A percentile compares a stretch with the other conserved stretches of the same genome.
Conservation (phyloP, 768 basidiomycete species). For the Boletus barrowsii region DNA sequence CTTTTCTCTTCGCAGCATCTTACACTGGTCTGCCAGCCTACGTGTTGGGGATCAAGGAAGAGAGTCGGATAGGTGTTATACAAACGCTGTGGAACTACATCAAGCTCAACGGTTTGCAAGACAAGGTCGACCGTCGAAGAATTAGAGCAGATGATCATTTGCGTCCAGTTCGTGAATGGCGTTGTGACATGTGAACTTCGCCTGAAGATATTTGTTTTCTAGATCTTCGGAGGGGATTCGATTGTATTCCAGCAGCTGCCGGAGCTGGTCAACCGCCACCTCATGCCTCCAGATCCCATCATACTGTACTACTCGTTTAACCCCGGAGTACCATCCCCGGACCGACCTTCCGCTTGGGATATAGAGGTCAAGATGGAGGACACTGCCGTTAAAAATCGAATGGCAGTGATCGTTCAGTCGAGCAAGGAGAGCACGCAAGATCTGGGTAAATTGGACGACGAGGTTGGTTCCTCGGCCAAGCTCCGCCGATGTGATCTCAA, state of each 20-base stretch:
- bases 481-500: conserved; percentile 17
- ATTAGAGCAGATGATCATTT: conserved; percentile 69
- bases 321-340: conserved; percentile 58
- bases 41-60: conserved; percentile 79
- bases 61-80: conserved; percentile 75
- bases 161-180: conserved; percentile 47
- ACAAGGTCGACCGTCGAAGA: conserved; percentile 72
- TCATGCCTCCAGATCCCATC: conserved; percentile 76
- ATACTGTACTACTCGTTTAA: conserved; percentile 75
- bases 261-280: conserved; percentile 78
- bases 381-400: conserved; percentile 63
- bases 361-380: conserved; percentile 90
- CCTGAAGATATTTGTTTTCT: background rate
- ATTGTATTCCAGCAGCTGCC: conserved; percentile 79
- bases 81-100: conserved; percentile 91
- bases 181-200: background rate
- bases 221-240: conserved; percentile 73
- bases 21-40: conserved; percentile 37
- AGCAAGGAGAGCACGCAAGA: conserved; percentile 69
- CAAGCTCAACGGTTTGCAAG: conserved; percentile 78
- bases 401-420: conserved; percentile 66
- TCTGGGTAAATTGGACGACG: conserved; percentile 78
- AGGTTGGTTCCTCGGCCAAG: conserved; percentile 46
- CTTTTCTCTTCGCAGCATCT: conserved; percentile 1
- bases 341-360: conserved; percentile 78